phyloP scores from a whole-genome alignment of 2,329 filamentous ascomycete genomes.

The Keithomyces neogunnii region DNA sequence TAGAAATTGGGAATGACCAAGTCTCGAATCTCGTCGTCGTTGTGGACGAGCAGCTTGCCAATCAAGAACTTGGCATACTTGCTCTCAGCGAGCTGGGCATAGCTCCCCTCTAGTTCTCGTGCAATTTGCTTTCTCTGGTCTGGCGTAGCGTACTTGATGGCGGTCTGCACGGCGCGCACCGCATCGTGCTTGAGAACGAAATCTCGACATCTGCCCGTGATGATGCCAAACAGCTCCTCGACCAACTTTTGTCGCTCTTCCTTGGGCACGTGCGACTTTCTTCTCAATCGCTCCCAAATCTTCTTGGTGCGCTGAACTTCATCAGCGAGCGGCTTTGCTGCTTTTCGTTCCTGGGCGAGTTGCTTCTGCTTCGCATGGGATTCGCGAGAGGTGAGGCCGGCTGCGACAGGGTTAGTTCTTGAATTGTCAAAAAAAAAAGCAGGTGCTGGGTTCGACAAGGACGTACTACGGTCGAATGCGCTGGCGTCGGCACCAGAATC shows the following conservation, averaged over 20 bases:
- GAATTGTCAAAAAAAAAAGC: too few species aligned
- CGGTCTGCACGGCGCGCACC: slow-evolving; percentile 92
- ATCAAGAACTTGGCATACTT: slow-evolving; percentile 97
- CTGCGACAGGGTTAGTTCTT: background rate
- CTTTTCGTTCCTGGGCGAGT: slow-evolving; percentile 79
- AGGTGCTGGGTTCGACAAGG: slow-evolving; percentile 3
- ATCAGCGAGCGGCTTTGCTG: slow-evolving; percentile 87
- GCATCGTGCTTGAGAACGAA: slow-evolving; percentile 98
- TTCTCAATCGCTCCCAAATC: slow-evolving; percentile 87
- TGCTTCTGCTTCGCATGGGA: slow-evolving; percentile 90
- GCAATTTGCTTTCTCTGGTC: slow-evolving; percentile 84
- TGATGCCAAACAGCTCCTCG: slow-evolving; percentile 81
- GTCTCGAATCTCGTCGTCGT: slow-evolving; percentile 77
- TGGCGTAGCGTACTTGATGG: slow-evolving; percentile 85
- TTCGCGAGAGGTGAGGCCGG: slow-evolving; percentile 58
- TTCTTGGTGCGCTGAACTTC: slow-evolving; percentile 85
- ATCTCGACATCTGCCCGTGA: slow-evolving; percentile 84
- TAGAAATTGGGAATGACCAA: slow-evolving; percentile 92
- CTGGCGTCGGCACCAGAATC: slow-evolving; percentile 26
- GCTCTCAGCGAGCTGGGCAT: slow-evolving; percentile 80
- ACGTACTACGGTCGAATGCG: slow-evolving; percentile 33
- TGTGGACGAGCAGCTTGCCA: slow-evolving; percentile 90
- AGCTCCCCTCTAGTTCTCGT: slow-evolving; percentile 75
- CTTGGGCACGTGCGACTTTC: slow-evolving; percentile 86
- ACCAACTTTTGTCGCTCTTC: slow-evolving; percentile 84